Evolutionary conservation across 2,329 filamentous ascomycete genomes (phyloP).

Genomic region (Pseudogymnoascus sp.): DNA sequence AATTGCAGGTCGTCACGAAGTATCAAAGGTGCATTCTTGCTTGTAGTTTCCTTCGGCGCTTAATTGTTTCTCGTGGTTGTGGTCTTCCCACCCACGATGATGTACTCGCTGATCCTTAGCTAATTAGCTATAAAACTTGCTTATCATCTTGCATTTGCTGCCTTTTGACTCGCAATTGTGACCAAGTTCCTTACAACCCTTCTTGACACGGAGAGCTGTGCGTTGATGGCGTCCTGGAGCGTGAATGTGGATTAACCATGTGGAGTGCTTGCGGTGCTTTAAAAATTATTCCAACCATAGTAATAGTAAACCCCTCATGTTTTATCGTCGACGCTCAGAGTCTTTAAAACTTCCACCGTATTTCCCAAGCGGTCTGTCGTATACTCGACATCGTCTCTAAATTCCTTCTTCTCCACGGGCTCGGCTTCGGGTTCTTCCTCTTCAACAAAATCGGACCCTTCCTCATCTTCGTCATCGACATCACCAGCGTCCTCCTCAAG

Average conservation of each 20-base stretch:
- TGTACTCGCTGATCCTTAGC: conserved; percentile 5
- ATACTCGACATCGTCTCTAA: conserved; percentile 25
- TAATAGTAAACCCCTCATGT: conserved; percentile 20
- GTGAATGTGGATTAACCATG: conserved; percentile 1
- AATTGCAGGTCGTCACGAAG: neutral
- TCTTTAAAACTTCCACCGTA: conserved; percentile 16
- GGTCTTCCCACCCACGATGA: neutral
- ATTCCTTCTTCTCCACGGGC: conserved; percentile 8
- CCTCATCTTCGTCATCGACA: conserved; percentile 26
- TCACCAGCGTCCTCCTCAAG: conserved; percentile 36
- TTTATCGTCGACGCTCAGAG: conserved; percentile 21
- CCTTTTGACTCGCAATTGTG: neutral
- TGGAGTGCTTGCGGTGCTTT: neutral
- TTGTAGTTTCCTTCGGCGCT: conserved; percentile 2
- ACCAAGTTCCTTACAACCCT: neutral
- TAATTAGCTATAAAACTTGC: conserved; percentile 4
- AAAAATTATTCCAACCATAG: neutral
- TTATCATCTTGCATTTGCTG: neutral
- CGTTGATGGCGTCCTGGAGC: neutral
- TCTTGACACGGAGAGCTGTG: conserved; percentile 3
- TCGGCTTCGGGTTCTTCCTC: conserved; percentile 18
- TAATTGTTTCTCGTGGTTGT: conserved; percentile 3
- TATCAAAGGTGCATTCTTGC: conserved; percentile 6
- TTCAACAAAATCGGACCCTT: conserved; percentile 26
- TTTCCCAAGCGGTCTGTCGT: conserved; percentile 25